Conservation (phyloP, 2,329 filamentous ascomycete species). For the Colletotrichum camelliae region DNA sequence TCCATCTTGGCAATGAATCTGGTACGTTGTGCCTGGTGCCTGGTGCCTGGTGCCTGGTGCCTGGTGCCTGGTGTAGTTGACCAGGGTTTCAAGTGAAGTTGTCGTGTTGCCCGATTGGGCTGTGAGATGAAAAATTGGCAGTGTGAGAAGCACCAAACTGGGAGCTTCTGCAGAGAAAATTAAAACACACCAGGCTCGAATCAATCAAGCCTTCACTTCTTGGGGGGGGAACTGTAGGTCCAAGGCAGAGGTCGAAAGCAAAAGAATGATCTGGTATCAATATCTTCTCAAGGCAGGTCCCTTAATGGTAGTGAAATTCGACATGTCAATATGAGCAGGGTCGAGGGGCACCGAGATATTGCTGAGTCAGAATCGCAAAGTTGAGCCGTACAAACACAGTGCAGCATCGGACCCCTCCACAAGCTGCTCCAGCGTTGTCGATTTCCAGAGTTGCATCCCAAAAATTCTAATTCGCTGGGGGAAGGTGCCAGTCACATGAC, state of each 20-base stretch:
- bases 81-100: neutral
- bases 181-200: too few relatives aligned
- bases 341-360: neutral
- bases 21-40: neutral
- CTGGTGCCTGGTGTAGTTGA: neutral
- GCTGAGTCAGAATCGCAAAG: neutral
- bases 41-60: neutral
- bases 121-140: neutral
- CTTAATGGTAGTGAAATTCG: neutral
- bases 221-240: too few relatives aligned
- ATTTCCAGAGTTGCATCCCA: neutral
- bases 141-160: neutral
- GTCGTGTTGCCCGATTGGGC: neutral
- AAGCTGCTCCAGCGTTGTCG: neutral
- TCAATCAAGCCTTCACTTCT: too few relatives aligned
- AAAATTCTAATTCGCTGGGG: neutral
- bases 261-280: accelerated
- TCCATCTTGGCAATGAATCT: neutral
- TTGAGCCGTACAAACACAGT: conserved; percentile 9
- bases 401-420: neutral
- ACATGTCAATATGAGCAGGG: neutral
- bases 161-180: too few relatives aligned
- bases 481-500: neutral
- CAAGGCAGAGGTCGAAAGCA: neutral
- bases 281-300: too few relatives aligned